These are phyloP conservation scores for Panaeolus papilionaceus DNA, from an alignment of 768 basidiomycete species.

Conservation along the genomic window DNA sequence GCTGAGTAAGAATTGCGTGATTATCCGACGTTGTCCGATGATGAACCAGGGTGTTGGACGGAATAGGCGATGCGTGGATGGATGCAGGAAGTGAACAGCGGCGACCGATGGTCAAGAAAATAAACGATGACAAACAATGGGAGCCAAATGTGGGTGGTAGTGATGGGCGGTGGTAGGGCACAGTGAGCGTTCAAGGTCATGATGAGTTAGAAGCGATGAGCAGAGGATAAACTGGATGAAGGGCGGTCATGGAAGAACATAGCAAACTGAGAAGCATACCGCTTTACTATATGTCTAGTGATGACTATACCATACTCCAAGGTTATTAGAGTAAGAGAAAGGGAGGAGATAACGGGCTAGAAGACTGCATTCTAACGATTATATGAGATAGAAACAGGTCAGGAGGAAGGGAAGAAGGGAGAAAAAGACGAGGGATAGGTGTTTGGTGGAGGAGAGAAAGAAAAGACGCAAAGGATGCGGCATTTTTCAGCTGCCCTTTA, in stretches of 20 bases:
- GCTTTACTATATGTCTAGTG: neutral
- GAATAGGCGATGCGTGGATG: neutral
- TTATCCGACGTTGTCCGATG: neutral
- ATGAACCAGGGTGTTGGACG: neutral
- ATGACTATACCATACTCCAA: neutral
- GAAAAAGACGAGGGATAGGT: constrained; percentile 15
- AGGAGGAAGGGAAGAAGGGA: constrained; percentile 12
- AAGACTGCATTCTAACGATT: neutral
- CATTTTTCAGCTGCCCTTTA: constrained; percentile 21
- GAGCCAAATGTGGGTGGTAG: constrained; percentile 2
- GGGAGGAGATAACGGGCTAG: neutral
- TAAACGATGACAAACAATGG: constrained; percentile 11
- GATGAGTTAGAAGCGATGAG: neutral
- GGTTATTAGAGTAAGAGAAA: neutral
- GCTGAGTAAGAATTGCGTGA: constrained; percentile 5
- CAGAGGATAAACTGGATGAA: neutral
- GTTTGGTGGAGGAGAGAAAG: constrained; percentile 16
- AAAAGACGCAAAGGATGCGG: constrained; percentile 15
- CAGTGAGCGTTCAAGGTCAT: neutral
- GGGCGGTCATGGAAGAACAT: neutral
- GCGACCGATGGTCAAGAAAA: constrained; percentile 10
- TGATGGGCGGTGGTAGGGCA: neutral
- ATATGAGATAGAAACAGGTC: neutral
- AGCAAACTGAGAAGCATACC: neutral
- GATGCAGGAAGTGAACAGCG: neutral